A percentile compares a stretch with the other conserved stretches of the same genome.
Conservation (phyloP, 805 yeast genomes). For the Schwanniomyces sp. region DNA sequence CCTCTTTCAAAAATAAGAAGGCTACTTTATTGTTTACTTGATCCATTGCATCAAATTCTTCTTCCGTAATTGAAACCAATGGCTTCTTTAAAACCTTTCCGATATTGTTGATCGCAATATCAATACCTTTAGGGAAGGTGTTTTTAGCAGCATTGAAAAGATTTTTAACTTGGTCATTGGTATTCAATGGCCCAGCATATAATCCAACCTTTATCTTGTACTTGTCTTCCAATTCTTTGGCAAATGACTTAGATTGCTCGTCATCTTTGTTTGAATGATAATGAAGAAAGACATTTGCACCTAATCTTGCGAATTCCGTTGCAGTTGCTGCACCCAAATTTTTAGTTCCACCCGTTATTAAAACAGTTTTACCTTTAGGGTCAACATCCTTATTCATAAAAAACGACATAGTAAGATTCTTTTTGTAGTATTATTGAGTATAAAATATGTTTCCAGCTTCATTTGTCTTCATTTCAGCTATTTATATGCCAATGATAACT, state of each 20-base stretch:
- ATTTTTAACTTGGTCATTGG: slow-evolving; percentile 40
- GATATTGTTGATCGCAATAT: slow-evolving; percentile 66
- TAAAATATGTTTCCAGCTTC: no score
- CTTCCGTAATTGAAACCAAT: slow-evolving; percentile 48
- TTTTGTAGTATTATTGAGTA: no score
- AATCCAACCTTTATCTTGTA: slow-evolving; percentile 42
- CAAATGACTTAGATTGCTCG: slow-evolving; percentile 34
- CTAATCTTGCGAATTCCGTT: slow-evolving; percentile 52
- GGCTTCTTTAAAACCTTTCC: slow-evolving; percentile 69
- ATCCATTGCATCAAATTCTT: slow-evolving; percentile 57
- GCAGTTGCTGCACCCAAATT: slow-evolving; percentile 58
- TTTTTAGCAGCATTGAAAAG: slow-evolving; percentile 47
- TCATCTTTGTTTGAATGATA: slow-evolving; percentile 48
- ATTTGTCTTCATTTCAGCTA: background rate
- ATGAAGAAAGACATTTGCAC: slow-evolving; percentile 54
- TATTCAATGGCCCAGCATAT: slow-evolving; percentile 43
- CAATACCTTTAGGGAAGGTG: slow-evolving; percentile 48
- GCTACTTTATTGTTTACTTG: slow-evolving; percentile 57
- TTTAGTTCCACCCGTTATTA: slow-evolving; percentile 64
- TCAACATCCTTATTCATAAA: slow-evolving; percentile 9
- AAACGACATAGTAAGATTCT: slow-evolving; percentile 7
- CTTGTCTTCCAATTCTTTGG: slow-evolving; percentile 30
- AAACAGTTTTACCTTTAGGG: slow-evolving; percentile 47
- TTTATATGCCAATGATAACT: background rate
- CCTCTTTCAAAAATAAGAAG: slow-evolving; percentile 59